phyloP scores from a whole-genome alignment of 495 filamentous ascomycete species.

The Penicillium steckii region DNA sequence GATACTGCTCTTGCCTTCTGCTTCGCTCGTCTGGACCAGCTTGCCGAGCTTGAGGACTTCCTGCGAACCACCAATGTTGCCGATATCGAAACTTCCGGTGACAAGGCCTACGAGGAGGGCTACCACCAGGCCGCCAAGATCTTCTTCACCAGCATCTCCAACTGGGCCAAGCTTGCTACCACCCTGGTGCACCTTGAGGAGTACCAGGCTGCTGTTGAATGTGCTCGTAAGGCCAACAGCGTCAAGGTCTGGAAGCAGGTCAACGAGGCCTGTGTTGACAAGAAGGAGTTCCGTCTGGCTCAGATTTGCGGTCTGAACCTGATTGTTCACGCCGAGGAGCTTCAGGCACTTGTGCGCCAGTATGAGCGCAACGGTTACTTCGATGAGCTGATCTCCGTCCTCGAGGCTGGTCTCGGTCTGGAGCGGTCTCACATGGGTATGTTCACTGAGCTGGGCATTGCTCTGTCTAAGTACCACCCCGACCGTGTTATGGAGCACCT shows the following conservation, averaged over 20 bases:
- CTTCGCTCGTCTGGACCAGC: slow-evolving; percentile 86
- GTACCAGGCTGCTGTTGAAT: slow-evolving; percentile 98
- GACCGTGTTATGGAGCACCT: slow-evolving; percentile 98
- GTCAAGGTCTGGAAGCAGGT: slow-evolving; percentile 99
- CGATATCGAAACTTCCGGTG: slow-evolving; percentile 91
- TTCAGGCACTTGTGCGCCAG: slow-evolving; percentile 89
- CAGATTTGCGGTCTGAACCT: slow-evolving; percentile 99
- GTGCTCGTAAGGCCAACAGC: slow-evolving; percentile 98
- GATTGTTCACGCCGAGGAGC: slow-evolving; percentile 96
- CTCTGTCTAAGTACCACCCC: slow-evolving; percentile 93
- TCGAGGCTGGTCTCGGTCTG: slow-evolving; percentile 93
- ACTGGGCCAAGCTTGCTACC: slow-evolving; percentile 98
- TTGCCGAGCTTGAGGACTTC: slow-evolving; percentile 95
- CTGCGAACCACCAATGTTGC: slow-evolving; percentile 91
- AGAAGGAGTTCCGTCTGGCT: slow-evolving; percentile 98
- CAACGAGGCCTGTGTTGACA: slow-evolving; percentile 92
- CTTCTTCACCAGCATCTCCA: slow-evolving; percentile 97
- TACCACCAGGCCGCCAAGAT: slow-evolving; percentile 97
- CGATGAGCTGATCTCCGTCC: slow-evolving; percentile 90
- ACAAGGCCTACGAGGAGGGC: slow-evolving; percentile 95
- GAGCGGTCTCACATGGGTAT: slow-evolving; percentile 92
- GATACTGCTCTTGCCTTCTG: slow-evolving; percentile 93
- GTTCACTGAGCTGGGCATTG: slow-evolving; percentile 95
- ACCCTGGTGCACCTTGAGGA: slow-evolving; percentile 95
- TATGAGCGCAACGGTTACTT: slow-evolving; percentile 98